Base-by-base conservation (phyloP, 768 basidiomycete species). In the Tylopilus vinaceipallidus region DNA sequence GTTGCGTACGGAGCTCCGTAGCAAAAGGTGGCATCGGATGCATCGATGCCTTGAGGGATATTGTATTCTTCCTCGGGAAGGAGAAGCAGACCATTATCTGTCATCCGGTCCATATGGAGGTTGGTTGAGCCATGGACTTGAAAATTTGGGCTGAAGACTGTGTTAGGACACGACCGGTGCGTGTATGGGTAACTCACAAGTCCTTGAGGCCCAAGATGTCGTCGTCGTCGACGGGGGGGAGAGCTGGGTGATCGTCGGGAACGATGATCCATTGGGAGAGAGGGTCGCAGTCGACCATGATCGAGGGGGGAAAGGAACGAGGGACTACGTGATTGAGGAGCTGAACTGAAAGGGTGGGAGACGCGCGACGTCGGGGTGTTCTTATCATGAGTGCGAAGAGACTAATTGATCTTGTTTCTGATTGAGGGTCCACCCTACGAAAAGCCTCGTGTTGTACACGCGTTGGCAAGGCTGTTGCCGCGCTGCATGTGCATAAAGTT, bases 391-490 rank as follows among this genome's bases (percentile, higher is more conserved):
- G 57, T 47, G 6, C 32, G 49, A 57, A 45, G 37, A 29, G 47
- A 34, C 37, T 61, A 51, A 61, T 56, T 63, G 56, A 59, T 53
- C 34, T 27, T 67, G 56, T 67, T 67, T 45, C 66, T 51, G 45
- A 54, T 63, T 66, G 66, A 45, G 68, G 68, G 66, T 70, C 65
- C 66, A 65, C 63, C 62, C 61, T 63, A 67, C 12, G 58, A 65
- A 65, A 67, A 70, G n/a, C n/a, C n/a, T n/a, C 66, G 66, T 67
- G 66, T 68, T 59, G 40, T 49, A 55, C 66, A 67, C 61, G 66
- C 63, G 66, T 47, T 53, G 55, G 35, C 51, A 54, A 61, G 67
- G 67, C 65, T 67, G 66, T 67, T 66, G 46, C 63, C 47, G 51
- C 37, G 57, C 53, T 61, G 56, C 56, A 47, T 44, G 41, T 50